These are phyloP conservation scores for Talaromyces stipitatus DNA, from an alignment of 495 filamentous ascomycete genomes.

Conservation along the genomic window DNA sequence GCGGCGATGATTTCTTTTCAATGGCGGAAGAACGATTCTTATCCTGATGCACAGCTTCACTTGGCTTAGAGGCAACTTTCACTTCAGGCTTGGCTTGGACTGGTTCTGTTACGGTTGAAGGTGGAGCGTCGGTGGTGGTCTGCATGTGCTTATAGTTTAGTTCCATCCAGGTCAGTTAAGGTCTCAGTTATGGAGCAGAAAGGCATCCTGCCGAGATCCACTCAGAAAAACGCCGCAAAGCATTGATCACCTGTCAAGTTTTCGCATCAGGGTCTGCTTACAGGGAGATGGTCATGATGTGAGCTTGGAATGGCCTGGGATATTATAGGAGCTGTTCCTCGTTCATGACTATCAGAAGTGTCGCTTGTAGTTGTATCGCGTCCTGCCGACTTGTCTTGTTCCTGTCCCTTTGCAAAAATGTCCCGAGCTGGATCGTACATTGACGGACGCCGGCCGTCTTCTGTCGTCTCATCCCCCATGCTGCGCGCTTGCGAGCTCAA, in stretches of 20 bases:
- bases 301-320: neutral
- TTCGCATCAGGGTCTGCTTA: neutral
- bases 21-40: neutral
- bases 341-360: neutral
- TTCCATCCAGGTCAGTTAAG: neutral
- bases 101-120: no score
- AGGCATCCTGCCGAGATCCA: constrained; percentile 3
- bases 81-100: neutral
- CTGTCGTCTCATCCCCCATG: constrained; percentile 8
- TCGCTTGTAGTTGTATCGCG: neutral
- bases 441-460: constrained; percentile 6
- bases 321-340: neutral
- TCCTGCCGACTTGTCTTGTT: constrained; percentile 6
- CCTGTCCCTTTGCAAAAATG: constrained; percentile 12
- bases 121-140: neutral
- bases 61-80: neutral
- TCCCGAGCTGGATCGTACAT: constrained; percentile 41
- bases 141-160: neutral
- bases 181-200: constrained; percentile 4
- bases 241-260: neutral
- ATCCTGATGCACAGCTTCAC: neutral
- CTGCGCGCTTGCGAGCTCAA: constrained; percentile 9
- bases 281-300: neutral
- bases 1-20: neutral
- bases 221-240: constrained; percentile 3